Evolutionary conservation across 148 eudicot genomes (phyloP), one percentile per base, ranked within the genome.

Genomic region (Selenicereus undatus): DNA sequence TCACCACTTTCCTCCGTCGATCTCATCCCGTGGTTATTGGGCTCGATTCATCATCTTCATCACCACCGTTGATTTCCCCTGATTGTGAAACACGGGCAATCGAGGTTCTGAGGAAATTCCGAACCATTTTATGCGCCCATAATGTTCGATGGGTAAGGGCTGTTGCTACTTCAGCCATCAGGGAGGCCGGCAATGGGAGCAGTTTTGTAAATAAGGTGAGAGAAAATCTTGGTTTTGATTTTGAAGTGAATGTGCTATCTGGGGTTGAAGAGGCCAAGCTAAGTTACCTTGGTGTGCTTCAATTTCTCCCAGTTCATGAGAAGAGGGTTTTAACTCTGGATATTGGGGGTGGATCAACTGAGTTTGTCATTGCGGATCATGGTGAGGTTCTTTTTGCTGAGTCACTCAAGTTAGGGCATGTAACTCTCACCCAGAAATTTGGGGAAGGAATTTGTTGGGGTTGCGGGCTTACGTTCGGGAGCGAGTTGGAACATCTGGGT

Each of bases 281-380:
- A 18, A 74, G 79, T 21, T 93, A 93, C 69, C 58, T 83, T 3
- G 93, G 94, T 1, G 88, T 90, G 18, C 80, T 87, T 18, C 92
- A 91, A 42, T 91, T 90, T 74, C 80, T 48, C 48, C 85, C 90
- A 0, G 76, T 89, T 80, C 84, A 45, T 62, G 43, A 77, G 70
- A 76, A 76, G 16, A 89, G 56, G 45, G 89, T 87, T 8, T 85
- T 93, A 1, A 74, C 60, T 17, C 58, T 91, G 21, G 97, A 93
- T 79, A 93, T 91, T 62, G 97, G 95, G 13, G 97, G 94, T 54
- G 97, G 94, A 14, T 93, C 97, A 0, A 89, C 91, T 58, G 97
- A 93, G 69, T 90, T 93, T 73, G 86, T 87, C 5, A 54, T 93
- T 22, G 94, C 89, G 54, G 52, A 39, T 54, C 10, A 62, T 21